These are phyloP conservation scores for Fraxinus paxiana DNA, from an alignment of 305 asterid genomes.

Conservation along the genomic window DNA sequence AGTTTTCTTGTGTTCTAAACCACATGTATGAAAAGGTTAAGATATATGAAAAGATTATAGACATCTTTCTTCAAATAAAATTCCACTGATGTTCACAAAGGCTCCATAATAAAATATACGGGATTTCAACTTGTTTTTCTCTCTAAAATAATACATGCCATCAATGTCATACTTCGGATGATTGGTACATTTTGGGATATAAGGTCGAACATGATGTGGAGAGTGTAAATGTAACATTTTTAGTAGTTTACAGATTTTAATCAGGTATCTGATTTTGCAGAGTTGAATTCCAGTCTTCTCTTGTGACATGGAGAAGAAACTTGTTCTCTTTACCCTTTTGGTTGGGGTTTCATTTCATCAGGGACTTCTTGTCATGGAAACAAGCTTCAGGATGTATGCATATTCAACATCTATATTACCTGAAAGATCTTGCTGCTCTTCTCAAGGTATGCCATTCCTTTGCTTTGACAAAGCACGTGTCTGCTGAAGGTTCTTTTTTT, in stretches of 20 bases:
- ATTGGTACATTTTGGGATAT: background rate
- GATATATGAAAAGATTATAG: background rate
- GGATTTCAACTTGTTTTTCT: background rate
- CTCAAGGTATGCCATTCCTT: slow-evolving; percentile 52
- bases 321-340: background rate
- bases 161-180: background rate
- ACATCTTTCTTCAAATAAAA: background rate
- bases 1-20: background rate
- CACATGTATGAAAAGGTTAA: background rate
- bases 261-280: background rate
- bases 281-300: slow-evolving; percentile 4
- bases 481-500: background rate
- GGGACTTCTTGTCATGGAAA: slow-evolving; percentile 94
- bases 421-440: slow-evolving; percentile 87
- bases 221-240: background rate
- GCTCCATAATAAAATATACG: background rate
- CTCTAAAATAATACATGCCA: background rate
- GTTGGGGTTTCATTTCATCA: slow-evolving; percentile 27
- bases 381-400: slow-evolving; percentile 87
- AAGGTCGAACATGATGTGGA: background rate
- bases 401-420: slow-evolving; percentile 82
- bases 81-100: background rate
- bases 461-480: slow-evolving; percentile 13
- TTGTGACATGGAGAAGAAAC: background rate
- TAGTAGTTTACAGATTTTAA: background rate